phyloP scores from a whole-genome alignment of 306 rosid genomes.

The Quercus gilva region DNA sequence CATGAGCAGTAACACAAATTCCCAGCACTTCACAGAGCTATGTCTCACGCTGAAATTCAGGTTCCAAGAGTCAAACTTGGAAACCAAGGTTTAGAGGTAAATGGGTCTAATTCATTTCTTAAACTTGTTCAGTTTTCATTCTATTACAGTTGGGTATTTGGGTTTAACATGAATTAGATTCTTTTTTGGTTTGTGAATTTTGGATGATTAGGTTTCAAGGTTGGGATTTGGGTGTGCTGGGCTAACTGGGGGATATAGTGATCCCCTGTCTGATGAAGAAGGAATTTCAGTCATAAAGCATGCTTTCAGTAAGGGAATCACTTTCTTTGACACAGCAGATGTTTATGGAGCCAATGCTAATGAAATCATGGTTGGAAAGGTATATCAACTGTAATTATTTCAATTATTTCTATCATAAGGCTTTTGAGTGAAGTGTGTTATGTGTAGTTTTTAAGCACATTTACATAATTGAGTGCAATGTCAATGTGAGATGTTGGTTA shows the following conservation, averaged over 20 bases:
- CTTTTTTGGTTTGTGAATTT: not conserved
- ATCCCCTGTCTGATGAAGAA: slow-evolving; percentile 67
- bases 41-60: too few species aligned
- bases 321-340: slow-evolving; percentile 75
- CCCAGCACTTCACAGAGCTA: too few species aligned
- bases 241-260: slow-evolving; percentile 58
- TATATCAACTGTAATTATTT: slow-evolving; percentile 1
- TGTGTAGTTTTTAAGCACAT: not conserved
- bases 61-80: too few species aligned
- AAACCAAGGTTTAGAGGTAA: too few species aligned
- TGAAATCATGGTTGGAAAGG: slow-evolving; percentile 76
- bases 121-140: too few species aligned
- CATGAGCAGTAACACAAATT: not conserved
- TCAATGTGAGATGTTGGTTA: not conserved
- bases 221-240: slow-evolving; percentile 85
- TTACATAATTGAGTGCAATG: not conserved
- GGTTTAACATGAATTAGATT: too few species aligned
- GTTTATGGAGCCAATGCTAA: slow-evolving; percentile 55
- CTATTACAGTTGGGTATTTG: too few species aligned
- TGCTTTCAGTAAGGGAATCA: slow-evolving; percentile 59
- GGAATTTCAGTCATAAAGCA: slow-evolving; percentile 55
- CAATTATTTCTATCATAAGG: too few species aligned
- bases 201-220: slow-evolving; percentile 60
- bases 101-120: too few species aligned
- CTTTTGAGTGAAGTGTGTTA: too few species aligned